A percentile compares a stretch with the other conserved stretches of the same genome.
Conservation (phyloP, 768 basidiomycete genomes). For the Lactarius tabidus region DNA sequence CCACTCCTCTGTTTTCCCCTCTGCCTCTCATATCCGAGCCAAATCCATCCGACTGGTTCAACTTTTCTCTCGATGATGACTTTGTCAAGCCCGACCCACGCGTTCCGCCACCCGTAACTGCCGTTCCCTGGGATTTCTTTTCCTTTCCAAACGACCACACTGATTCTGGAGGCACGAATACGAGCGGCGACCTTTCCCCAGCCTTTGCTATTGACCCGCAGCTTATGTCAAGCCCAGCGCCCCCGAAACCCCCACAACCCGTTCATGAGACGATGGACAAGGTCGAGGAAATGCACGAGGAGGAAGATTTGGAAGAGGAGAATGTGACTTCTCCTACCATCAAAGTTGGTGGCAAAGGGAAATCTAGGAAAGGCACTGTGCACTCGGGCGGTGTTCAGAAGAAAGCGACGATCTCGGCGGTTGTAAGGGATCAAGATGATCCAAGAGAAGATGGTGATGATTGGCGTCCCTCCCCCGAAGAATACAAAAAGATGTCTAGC, state of each 20-base stretch:
- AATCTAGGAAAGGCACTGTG: slow-evolving; percentile 64
- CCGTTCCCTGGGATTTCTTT: slow-evolving; percentile 40
- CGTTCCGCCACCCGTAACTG: slow-evolving; percentile 29
- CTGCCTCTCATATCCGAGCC: slow-evolving; percentile 19
- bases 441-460: slow-evolving; percentile 61
- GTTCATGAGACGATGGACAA: slow-evolving; percentile 37
- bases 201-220: slow-evolving; percentile 66
- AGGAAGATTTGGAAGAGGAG: slow-evolving; percentile 34
- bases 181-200: slow-evolving; percentile 28
- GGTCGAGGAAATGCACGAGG: slow-evolving; percentile 32
- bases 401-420: slow-evolving; percentile 37
- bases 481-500: slow-evolving; percentile 91
- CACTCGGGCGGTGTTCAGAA: slow-evolving; percentile 72
- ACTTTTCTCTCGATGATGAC: slow-evolving; percentile 33
- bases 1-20: slow-evolving; percentile 24
- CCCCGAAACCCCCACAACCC: slow-evolving; percentile 39
- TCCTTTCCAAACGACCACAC: slow-evolving; percentile 32
- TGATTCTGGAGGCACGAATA: slow-evolving; percentile 21
- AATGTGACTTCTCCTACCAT: slow-evolving; percentile 29
- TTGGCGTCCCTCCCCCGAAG: slow-evolving; percentile 86
- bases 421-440: slow-evolving; percentile 42
- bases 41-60: slow-evolving; percentile 26
- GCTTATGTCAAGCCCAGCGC: slow-evolving; percentile 62
- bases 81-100: slow-evolving; percentile 31
- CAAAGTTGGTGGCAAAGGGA: slow-evolving; percentile 44